phyloP scores from a whole-genome alignment of 2,329 filamentous ascomycete genomes.

The Exophiala viscosa region DNA sequence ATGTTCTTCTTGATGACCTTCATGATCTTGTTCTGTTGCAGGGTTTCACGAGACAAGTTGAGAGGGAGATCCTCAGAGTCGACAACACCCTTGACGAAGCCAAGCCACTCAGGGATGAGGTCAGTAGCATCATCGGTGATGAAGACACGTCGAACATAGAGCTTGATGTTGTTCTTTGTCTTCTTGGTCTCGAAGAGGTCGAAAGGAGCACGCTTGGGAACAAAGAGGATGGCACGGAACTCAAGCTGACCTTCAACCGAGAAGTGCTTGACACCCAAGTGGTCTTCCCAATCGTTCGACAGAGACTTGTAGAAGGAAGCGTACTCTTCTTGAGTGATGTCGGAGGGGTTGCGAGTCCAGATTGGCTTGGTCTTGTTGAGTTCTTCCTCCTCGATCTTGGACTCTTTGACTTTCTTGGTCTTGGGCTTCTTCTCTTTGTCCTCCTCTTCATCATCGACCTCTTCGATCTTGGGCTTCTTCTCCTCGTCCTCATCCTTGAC shows the following conservation, averaged over 20 bases:
- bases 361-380: slow-evolving; percentile 99
- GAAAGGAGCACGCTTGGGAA: slow-evolving; percentile 98
- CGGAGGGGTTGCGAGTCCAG: slow-evolving; percentile 96
- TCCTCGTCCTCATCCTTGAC: slow-evolving; percentile 71
- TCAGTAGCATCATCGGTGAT: slow-evolving; percentile 99
- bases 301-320: slow-evolving; percentile 99
- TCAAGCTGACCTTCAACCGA: slow-evolving; percentile 99
- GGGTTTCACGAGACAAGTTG: slow-evolving; percentile 99
- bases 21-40: slow-evolving; percentile 99
- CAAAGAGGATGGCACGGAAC: slow-evolving; percentile 99
- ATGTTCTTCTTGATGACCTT: slow-evolving; percentile 99
- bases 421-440: slow-evolving; percentile 87
- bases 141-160: slow-evolving; percentile 99
- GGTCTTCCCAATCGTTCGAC: slow-evolving; percentile 99
- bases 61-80: slow-evolving; percentile 99
- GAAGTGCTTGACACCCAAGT: slow-evolving; percentile 99
- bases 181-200: slow-evolving; percentile 99
- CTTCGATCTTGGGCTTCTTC: slow-evolving; percentile 94
- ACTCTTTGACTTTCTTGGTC: slow-evolving; percentile 99
- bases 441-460: slow-evolving; percentile 81
- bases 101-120: slow-evolving; percentile 98
- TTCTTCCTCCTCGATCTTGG: slow-evolving; percentile 97
- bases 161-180: slow-evolving; percentile 99
- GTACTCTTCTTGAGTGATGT: slow-evolving; percentile 96
- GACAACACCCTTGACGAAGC: slow-evolving; percentile 99